phyloP scores from a whole-genome alignment of 495 filamentous ascomycete species.

The Penicillium samsonianum region DNA sequence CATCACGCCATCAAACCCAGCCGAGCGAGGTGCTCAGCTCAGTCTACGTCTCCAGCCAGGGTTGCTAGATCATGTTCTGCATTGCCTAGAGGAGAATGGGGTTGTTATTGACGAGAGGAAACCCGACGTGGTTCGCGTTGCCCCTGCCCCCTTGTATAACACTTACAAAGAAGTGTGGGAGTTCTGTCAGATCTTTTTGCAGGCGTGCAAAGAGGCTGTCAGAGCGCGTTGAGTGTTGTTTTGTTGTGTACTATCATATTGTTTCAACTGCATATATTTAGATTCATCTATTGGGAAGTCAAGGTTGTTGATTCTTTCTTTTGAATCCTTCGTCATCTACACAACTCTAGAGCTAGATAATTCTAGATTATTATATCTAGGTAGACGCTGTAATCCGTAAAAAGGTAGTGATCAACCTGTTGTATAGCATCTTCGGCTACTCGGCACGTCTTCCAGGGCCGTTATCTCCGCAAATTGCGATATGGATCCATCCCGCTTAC shows the following conservation, averaged over 20 bases:
- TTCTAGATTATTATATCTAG: background rate
- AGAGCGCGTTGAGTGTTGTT: constrained; percentile 10
- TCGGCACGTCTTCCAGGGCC: constrained; percentile 14
- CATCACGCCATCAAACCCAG: constrained; percentile 75
- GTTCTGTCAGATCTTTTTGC: constrained; percentile 62
- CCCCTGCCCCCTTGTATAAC: constrained; percentile 90
- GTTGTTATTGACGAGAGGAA: constrained; percentile 87
- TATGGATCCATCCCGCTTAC: constrained; percentile 6
- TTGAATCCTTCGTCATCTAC: background rate
- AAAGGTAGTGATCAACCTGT: background rate
- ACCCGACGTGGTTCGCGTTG: constrained; percentile 90
- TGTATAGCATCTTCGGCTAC: constrained; percentile 14
- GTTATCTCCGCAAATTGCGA: constrained; percentile 16
- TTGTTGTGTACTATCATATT: background rate
- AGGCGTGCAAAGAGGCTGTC: constrained; percentile 40
- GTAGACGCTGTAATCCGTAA: background rate
- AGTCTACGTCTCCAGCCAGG: constrained; percentile 69
- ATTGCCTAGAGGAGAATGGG: constrained; percentile 63
- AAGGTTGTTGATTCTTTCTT: background rate
- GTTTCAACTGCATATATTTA: background rate
- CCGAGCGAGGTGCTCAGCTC: constrained; percentile 81
- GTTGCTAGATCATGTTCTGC: constrained; percentile 68
- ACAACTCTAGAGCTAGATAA: background rate
- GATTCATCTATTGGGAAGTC: background rate
- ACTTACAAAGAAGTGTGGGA: constrained; percentile 74